Evolutionary conservation across 257 asterid genomes (phyloP).

Genomic region (Salvia hispanica): DNA sequence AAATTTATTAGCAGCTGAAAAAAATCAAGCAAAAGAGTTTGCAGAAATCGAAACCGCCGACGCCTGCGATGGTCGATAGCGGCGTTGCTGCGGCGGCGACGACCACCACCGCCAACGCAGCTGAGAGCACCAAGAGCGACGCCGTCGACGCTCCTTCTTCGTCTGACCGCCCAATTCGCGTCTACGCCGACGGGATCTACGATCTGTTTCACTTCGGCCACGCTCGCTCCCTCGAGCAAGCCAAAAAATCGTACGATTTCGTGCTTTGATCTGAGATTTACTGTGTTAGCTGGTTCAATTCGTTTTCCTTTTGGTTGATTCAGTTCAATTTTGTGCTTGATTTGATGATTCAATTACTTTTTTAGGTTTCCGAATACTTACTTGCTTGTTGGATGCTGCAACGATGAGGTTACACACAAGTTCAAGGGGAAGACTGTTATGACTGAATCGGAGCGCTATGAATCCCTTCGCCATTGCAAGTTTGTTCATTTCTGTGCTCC

Average conservation of each 20-base stretch:
- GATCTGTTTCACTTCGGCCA: slow-evolving; percentile 99
- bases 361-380: slow-evolving; percentile 78
- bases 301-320: neutral
- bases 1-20: too few relatives aligned
- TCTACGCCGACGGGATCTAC: slow-evolving; percentile 95
- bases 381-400: slow-evolving; percentile 94
- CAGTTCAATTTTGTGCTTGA: neutral
- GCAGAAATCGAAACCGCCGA: slow-evolving; percentile 15
- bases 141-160: slow-evolving; percentile 37
- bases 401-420: slow-evolving; percentile 82
- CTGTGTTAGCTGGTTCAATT: slow-evolving; percentile 1
- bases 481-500: slow-evolving; percentile 34
- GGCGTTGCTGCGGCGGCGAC: slow-evolving; percentile 37
- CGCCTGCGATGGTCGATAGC: slow-evolving; percentile 50
- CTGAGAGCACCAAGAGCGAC: slow-evolving; percentile 36
- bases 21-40: too few relatives aligned
- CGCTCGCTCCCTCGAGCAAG: slow-evolving; percentile 98
- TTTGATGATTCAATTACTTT: too few relatives aligned
- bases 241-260: slow-evolving; percentile 53
- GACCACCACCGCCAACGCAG: slow-evolving; percentile 26
- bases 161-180: slow-evolving; percentile 79
- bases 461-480: slow-evolving; percentile 98
- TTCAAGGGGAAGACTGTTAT: slow-evolving; percentile 95
- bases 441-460: slow-evolving; percentile 84
- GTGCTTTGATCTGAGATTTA: too few relatives aligned